Evolutionary conservation across 495 filamentous ascomycete species (phyloP).

Genomic region (Xylaria nigripes): DNA sequence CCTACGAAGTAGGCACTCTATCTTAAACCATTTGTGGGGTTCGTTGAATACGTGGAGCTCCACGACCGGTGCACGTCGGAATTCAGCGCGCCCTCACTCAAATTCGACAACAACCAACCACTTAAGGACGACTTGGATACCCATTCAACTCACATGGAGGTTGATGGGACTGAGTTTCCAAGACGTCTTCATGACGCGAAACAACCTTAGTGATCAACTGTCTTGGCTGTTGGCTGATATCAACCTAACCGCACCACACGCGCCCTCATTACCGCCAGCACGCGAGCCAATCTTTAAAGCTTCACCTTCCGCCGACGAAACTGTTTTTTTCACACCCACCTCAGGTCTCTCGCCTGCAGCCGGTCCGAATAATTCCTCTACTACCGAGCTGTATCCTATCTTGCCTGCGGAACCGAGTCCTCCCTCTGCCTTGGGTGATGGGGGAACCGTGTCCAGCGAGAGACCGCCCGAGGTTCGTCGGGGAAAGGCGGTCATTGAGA

Average conservation of each 20-base stretch:
- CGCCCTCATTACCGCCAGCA: slow-evolving; percentile 23
- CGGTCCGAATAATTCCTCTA: slow-evolving; percentile 6
- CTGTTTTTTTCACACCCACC: slow-evolving; percentile 10
- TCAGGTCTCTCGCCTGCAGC: slow-evolving; percentile 8
- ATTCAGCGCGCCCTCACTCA: background rate
- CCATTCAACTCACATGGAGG: slow-evolving; percentile 24
- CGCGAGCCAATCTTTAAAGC: slow-evolving; percentile 14
- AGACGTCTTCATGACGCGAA: slow-evolving; percentile 52
- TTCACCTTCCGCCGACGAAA: slow-evolving; percentile 10
- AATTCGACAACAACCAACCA: slow-evolving; percentile 3
- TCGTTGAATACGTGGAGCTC: no score
- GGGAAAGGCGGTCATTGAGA: slow-evolving; percentile 16
- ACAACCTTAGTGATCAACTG: slow-evolving; percentile 53
- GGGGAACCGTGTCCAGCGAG: slow-evolving; percentile 8
- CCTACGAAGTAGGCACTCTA: no score
- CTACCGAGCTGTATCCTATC: slow-evolving; percentile 16
- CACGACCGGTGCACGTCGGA: background rate
- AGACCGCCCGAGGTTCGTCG: slow-evolving; percentile 10
- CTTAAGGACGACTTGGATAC: slow-evolving; percentile 9
- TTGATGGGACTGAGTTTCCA: slow-evolving; percentile 28
- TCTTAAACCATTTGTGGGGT: no score
- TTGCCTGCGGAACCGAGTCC: slow-evolving; percentile 13
- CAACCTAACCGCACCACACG: slow-evolving; percentile 24
- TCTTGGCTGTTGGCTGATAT: slow-evolving; percentile 49
- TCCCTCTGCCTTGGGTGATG: slow-evolving; percentile 15